These are phyloP conservation scores for Fusarium mundagurra DNA, from an alignment of 2,329 filamentous ascomycete species.

Conservation along the genomic window DNA sequence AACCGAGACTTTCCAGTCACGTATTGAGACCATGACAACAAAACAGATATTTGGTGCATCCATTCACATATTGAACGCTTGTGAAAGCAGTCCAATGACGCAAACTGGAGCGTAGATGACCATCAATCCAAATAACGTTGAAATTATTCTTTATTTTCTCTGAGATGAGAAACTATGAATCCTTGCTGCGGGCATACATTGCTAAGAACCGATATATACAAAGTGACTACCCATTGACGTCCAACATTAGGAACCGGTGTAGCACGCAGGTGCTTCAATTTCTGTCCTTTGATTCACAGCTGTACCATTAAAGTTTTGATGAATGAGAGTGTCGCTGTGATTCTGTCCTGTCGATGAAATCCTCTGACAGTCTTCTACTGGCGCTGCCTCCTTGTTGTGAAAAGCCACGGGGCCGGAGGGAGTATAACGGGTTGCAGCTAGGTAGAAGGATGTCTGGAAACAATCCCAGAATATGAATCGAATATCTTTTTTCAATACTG, in stretches of 20 bases:
- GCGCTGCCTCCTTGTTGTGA: background rate
- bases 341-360: background rate
- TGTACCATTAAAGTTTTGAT: background rate
- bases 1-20: too few relatives aligned
- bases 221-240: background rate
- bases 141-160: background rate
- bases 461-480: background rate
- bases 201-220: background rate
- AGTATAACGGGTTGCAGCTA: background rate
- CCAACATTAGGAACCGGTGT: too few relatives aligned
- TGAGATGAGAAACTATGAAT: background rate
- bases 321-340: background rate
- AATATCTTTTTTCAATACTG: background rate
- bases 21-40: background rate
- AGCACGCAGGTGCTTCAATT: background rate
- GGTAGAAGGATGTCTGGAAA: background rate
- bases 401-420: background rate
- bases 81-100: background rate
- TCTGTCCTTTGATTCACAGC: background rate
- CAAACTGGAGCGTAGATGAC: too few relatives aligned
- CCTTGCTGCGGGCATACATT: background rate
- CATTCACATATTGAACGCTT: background rate
- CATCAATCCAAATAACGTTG: too few relatives aligned
- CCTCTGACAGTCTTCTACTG: too few relatives aligned
- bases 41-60: background rate